Evolutionary conservation across 2,329 filamentous ascomycete species (phyloP).

Genomic region (Botrytis paeoniae): DNA sequence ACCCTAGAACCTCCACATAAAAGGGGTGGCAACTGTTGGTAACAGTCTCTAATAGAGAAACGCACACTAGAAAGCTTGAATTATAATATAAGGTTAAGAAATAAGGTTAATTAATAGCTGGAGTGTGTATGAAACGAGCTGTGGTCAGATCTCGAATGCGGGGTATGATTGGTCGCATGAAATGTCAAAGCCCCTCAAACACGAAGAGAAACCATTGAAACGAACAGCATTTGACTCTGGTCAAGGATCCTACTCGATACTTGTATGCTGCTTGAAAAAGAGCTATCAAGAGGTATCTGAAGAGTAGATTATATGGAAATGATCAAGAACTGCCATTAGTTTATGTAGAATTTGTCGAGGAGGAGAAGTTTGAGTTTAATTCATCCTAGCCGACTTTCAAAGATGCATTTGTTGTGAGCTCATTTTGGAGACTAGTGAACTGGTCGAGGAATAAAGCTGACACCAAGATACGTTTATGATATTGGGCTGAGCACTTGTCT

Average conservation of each 20-base stretch:
- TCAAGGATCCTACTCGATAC: not conserved
- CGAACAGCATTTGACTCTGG: not conserved
- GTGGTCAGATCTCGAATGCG: not conserved
- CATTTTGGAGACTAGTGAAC: not conserved
- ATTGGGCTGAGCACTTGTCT: not conserved
- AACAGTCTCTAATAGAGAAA: not conserved
- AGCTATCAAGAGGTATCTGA: not conserved
- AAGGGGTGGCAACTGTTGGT: not conserved
- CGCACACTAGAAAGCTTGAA: not conserved
- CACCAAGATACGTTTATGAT: not conserved
- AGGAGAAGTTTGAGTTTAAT: not conserved
- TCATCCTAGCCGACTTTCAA: not conserved
- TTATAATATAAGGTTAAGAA: not conserved
- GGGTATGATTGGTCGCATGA: constrained; percentile 1
- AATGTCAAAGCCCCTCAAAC: constrained; percentile 13
- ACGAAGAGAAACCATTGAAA: constrained; percentile 2
- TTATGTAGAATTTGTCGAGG: not conserved
- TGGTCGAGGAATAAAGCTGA: not conserved
- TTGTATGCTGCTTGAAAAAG: not conserved
- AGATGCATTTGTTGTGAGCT: not conserved
- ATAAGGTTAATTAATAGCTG: constrained; percentile 9
- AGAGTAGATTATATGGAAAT: not conserved
- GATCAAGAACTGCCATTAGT: not conserved
- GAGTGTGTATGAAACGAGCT: constrained; percentile 10
- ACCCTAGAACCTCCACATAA: not conserved